Conservation (phyloP, 1,139 yeast species). For the Saccharomyces hybrid region DNA sequence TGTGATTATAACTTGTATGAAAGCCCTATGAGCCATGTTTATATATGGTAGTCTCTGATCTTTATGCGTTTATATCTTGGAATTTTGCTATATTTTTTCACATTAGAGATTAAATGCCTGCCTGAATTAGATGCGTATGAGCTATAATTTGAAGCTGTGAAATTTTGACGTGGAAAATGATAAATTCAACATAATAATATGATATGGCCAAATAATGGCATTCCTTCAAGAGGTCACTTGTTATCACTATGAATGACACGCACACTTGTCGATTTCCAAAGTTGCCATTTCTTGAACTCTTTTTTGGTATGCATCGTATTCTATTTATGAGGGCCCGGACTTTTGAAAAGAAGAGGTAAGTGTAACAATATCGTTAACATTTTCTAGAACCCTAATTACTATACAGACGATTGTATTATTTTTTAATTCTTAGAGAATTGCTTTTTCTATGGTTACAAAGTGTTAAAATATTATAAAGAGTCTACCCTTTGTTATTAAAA, state of each 20-base stretch:
- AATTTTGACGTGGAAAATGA: not conserved
- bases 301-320: too few relatives aligned
- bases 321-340: too few relatives aligned
- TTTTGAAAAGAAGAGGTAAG: too few relatives aligned
- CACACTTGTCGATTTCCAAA: too few relatives aligned
- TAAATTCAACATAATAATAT: not conserved
- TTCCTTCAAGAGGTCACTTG: too few relatives aligned
- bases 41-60: not conserved
- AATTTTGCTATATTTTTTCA: not conserved
- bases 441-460: not conserved
- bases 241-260: too few relatives aligned
- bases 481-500: not conserved
- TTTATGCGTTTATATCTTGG: not conserved
- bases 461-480: not conserved
- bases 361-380: too few relatives aligned
- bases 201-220: too few relatives aligned
- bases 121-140: not conserved
- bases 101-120: not conserved
- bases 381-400: not conserved
- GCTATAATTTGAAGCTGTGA: not conserved
- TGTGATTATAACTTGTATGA: constrained; percentile 83
- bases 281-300: too few relatives aligned
- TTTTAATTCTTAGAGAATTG: not conserved
- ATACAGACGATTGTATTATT: not conserved
- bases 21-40: constrained; percentile 74